Evolutionary conservation across 331 rosid species (phyloP), one percentile per base, ranked within the genome.

Genomic region (Spiraea crenata): DNA sequence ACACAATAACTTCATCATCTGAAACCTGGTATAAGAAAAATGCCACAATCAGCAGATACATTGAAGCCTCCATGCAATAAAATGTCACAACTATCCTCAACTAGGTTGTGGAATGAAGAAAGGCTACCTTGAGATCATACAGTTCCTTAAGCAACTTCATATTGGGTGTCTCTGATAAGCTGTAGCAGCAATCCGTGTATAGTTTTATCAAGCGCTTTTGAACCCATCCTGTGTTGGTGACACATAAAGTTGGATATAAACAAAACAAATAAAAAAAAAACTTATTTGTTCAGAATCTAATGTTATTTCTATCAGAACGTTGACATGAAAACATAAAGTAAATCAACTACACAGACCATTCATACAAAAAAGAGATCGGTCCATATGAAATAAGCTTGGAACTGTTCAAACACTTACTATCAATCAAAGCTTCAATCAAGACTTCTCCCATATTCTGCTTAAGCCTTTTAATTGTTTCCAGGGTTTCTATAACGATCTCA

Each of bases 71-170:
- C 63, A 54, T 10, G 39, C 73, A 39, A 47, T 76, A 65, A 40
- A 69, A 69, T 51, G 50, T 59, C 67, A 54, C 8, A 63, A 37
- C 75, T n/a, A 56, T 74, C 75, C 46, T 34, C 73, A 46, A 57
- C 56, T 58, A 70, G 17, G 12, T 57, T 48, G 70, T 68, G 20
- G 57, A 41, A 40, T 67, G 48, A 67, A 46, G 51, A 46, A 74
- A 77, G 60, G 59, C 78, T 83, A 93, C 99, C 99, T 89, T 95
- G 82, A 87, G 72, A 78, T 93, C 89, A 84, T 89, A 93, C 65
- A 93, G 89, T 81, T 86, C 91, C 88, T 86, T 89, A 69, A 89
- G 81, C 74, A 93, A 86, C 79, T 89, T 87, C 82, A 82, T 80
- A 67, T 87, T 91, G 45, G 92, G 96, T 66, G 81, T 85, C 85